A percentile compares a stretch with the other conserved stretches of the same genome.
phyloP scores from a whole-genome alignment of 345 rosid species.

The Turritis glabra region DNA sequence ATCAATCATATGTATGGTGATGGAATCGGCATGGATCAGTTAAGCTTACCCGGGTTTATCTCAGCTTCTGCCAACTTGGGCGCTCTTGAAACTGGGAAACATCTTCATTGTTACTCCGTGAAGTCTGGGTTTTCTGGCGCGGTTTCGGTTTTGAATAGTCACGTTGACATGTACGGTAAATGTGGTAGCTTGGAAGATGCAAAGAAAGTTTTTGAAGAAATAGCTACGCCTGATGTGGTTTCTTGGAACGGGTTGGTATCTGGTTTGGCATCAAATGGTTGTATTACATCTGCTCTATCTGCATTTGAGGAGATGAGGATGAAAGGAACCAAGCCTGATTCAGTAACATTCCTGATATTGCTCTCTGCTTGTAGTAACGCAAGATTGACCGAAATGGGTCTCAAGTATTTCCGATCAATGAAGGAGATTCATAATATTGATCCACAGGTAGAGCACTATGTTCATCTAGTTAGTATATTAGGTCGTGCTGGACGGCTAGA shows the following conservation, averaged over 20 bases:
- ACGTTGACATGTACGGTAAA: slow-evolving; percentile 61
- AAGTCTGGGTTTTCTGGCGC: slow-evolving; percentile 52
- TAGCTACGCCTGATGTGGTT: slow-evolving; percentile 52
- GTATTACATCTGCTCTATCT: slow-evolving; percentile 55
- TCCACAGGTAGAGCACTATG: slow-evolving; percentile 58
- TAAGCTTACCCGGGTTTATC: slow-evolving; percentile 59
- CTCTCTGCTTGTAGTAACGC: slow-evolving; percentile 60
- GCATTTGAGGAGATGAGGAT: slow-evolving; percentile 71
- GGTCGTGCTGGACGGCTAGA: slow-evolving; percentile 65
- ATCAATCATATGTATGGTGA: slow-evolving; percentile 46
- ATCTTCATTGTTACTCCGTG: slow-evolving; percentile 61
- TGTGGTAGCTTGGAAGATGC: slow-evolving; percentile 47
- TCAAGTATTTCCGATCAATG: slow-evolving; percentile 56
- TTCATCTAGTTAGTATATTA: slow-evolving; percentile 52
- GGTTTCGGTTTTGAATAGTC: slow-evolving; percentile 53
- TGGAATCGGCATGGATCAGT: slow-evolving; percentile 53
- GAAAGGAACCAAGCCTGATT: slow-evolving; percentile 56
- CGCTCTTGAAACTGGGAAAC: slow-evolving; percentile 53
- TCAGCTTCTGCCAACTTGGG: slow-evolving; percentile 61
- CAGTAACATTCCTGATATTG: slow-evolving; percentile 49
- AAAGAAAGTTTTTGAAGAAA: slow-evolving; percentile 48
- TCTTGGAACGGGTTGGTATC: slow-evolving; percentile 75
- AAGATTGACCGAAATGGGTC: slow-evolving; percentile 53
- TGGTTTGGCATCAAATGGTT: slow-evolving; percentile 54
- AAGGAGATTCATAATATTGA: slow-evolving; percentile 38